Conservation (phyloP, 768 basidiomycete species). For the Leccinellum rugosiceps region DNA sequence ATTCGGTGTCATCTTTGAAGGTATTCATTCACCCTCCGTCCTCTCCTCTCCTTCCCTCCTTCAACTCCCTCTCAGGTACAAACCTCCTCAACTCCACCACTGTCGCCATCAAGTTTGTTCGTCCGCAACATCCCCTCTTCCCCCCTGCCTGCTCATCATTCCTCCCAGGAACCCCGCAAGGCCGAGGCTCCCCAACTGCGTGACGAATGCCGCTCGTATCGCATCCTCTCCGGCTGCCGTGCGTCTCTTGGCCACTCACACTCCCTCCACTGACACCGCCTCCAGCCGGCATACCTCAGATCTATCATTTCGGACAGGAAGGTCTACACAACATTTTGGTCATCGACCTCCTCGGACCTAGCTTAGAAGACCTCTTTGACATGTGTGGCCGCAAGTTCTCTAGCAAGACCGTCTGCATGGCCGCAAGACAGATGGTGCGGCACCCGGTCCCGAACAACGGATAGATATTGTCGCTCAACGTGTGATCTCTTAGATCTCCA, state of each 20-base stretch:
- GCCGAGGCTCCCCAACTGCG: slow-evolving; percentile 97
- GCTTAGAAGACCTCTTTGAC: slow-evolving; percentile 96
- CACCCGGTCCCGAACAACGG: background rate
- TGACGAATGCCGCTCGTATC: slow-evolving; percentile 97
- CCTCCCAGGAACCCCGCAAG: slow-evolving; percentile 74
- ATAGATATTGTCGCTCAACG: slow-evolving; percentile 1
- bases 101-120: slow-evolving; percentile 99
- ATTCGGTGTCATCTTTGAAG: slow-evolving; percentile 95
- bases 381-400: slow-evolving; percentile 98
- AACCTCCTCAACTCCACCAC: slow-evolving; percentile 98
- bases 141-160: slow-evolving; percentile 8
- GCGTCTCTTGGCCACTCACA: slow-evolving; percentile 35
- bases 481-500: slow-evolving; percentile 59
- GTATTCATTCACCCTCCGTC: slow-evolving; percentile 34
- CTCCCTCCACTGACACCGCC: slow-evolving; percentile 14
- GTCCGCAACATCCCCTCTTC: slow-evolving; percentile 33
- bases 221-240: slow-evolving; percentile 89
- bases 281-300: slow-evolving; percentile 94
- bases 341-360: slow-evolving; percentile 96
- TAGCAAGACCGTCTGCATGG: slow-evolving; percentile 98
- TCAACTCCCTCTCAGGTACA: slow-evolving; percentile 56
- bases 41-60: background rate
- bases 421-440: slow-evolving; percentile 92
- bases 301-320: slow-evolving; percentile 99
- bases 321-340: slow-evolving; percentile 98